Conservation (phyloP, 1,284 basidiomycete genomes). For the Xanthoconium separans region DNA sequence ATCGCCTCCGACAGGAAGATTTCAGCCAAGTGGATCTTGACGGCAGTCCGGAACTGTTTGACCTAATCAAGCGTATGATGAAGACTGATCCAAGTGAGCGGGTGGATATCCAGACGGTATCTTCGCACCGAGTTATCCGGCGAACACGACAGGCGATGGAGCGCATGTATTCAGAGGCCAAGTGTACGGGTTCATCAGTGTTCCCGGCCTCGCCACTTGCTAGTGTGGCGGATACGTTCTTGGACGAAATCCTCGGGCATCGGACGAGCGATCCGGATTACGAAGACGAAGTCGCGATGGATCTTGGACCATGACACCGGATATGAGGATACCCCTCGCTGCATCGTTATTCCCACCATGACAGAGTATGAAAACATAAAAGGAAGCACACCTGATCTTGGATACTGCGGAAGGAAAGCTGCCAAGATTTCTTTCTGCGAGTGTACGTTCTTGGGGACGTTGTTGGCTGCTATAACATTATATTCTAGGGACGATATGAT, state of each 20-base stretch:
- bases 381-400: slow-evolving; percentile 17
- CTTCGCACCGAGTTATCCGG: slow-evolving; percentile 65
- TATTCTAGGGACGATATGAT: slow-evolving; percentile 31
- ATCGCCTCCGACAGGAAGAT: slow-evolving; percentile 89
- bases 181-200: slow-evolving; percentile 40
- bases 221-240: slow-evolving; percentile 54
- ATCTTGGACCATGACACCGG: slow-evolving; percentile 35
- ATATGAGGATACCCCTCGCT: background rate
- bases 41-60: slow-evolving; percentile 71
- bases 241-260: slow-evolving; percentile 58
- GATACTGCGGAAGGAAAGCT: slow-evolving; percentile 21
- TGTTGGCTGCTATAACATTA: slow-evolving; percentile 36
- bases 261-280: slow-evolving; percentile 7
- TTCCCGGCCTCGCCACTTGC: slow-evolving; percentile 70
- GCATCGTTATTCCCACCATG: slow-evolving; percentile 9
- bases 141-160: slow-evolving; percentile 71
- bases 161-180: slow-evolving; percentile 41
- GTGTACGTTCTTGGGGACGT: slow-evolving; percentile 37
- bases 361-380: slow-evolving; percentile 8
- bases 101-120: slow-evolving; percentile 59
- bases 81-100: slow-evolving; percentile 65
- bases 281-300: slow-evolving; percentile 40
- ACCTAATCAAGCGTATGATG: slow-evolving; percentile 80
- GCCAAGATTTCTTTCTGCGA: slow-evolving; percentile 14
- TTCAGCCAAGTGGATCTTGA: slow-evolving; percentile 85